Conservation (phyloP, 164 flowering plant genomes). For the Saururus chinensis region DNA sequence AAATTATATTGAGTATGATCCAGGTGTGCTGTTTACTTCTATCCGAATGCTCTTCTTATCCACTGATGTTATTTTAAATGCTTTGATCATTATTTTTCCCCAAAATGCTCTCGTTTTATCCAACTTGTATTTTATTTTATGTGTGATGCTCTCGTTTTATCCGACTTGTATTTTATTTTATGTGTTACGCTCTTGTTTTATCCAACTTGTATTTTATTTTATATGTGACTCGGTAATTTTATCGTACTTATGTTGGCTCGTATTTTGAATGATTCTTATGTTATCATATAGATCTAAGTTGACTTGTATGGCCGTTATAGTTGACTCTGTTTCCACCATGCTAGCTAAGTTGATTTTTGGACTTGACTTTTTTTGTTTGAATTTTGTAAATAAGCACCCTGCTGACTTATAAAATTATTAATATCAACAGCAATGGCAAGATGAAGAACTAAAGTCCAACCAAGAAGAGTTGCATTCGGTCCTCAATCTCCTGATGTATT, state of each 20-base stretch:
- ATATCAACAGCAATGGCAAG: constrained; percentile 46
- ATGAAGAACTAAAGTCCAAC: constrained; percentile 83
- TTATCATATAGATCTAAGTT: no score
- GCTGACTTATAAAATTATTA: not conserved
- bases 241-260: no score
- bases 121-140: not conserved
- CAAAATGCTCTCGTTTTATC: not conserved
- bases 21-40: constrained; percentile 39
- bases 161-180: no score
- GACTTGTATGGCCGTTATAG: no score
- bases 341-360: no score
- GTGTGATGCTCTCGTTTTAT: no score
- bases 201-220: no score
- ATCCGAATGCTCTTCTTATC: not conserved
- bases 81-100: not conserved
- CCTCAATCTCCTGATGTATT: constrained; percentile 84
- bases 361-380: no score
- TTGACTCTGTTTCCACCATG: no score
- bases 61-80: not conserved
- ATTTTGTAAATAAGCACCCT: not conserved
- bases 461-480: constrained; percentile 84
- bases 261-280: no score
- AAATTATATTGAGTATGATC: constrained; percentile 81
- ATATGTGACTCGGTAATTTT: no score
- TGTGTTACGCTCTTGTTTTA: no score